These are phyloP conservation scores for Colletotrichum australisinense DNA, from an alignment of 2,329 filamentous ascomycete species.

Conservation along the genomic window DNA sequence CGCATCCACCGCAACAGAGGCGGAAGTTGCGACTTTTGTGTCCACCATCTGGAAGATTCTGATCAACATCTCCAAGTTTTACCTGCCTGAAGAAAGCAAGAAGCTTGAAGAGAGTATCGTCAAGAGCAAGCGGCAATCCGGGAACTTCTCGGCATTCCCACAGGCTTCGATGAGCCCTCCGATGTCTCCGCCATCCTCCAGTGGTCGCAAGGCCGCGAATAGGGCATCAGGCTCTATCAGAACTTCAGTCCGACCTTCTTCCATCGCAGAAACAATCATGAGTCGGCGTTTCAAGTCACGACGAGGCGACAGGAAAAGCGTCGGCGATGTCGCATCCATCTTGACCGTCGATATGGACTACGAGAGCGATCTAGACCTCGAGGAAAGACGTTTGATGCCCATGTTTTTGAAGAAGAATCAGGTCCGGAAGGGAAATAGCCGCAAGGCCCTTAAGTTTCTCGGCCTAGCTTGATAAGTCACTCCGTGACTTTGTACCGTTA, in stretches of 20 bases:
- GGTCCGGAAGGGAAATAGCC: conserved; percentile 54
- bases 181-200: conserved; percentile 27
- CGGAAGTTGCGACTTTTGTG: conserved; percentile 66
- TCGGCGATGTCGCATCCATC: conserved; percentile 44
- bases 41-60: conserved; percentile 63
- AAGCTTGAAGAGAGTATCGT: not conserved
- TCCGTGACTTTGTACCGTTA: not conserved
- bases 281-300: conserved; percentile 46
- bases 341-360: conserved; percentile 49
- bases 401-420: conserved; percentile 53
- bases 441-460: conserved; percentile 66
- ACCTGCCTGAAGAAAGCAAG: conserved; percentile 51
- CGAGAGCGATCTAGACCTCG: conserved; percentile 57
- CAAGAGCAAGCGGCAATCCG: conserved; percentile 29
- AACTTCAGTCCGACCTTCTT: conserved; percentile 42
- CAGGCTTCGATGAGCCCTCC: conserved; percentile 25
- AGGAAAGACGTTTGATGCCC: conserved; percentile 65
- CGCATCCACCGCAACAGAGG: conserved; percentile 63
- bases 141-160: conserved; percentile 46
- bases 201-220: not conserved
- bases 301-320: conserved; percentile 15
- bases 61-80: conserved; percentile 57
- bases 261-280: conserved; percentile 48
- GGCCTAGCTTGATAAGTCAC: conserved; percentile 52
- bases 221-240: conserved; percentile 20